Conservation (phyloP, 106 monocot species). For the Posidonia australis region DNA sequence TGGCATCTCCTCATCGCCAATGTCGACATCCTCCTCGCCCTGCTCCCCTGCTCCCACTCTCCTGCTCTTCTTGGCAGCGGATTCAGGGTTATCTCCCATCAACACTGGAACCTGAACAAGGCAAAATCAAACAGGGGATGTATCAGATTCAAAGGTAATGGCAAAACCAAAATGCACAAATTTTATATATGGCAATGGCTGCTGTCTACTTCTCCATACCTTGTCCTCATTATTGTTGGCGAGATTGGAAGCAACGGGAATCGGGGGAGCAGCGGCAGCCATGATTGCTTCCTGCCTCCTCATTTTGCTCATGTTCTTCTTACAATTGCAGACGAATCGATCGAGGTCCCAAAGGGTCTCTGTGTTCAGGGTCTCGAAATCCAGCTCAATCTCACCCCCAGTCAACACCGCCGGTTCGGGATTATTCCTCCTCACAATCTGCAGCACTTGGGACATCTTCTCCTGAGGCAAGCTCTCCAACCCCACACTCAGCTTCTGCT, state of each 20-base stretch:
- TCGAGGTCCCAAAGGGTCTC: constrained; percentile 94
- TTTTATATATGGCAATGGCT: not conserved
- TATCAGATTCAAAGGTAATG: not conserved
- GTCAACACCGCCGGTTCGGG: constrained; percentile 26
- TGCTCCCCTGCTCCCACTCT: constrained; percentile 25
- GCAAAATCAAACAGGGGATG: not conserved
- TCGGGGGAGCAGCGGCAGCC: constrained; percentile 1
- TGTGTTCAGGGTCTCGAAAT: constrained; percentile 63
- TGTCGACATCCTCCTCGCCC: constrained; percentile 80
- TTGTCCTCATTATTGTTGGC: not conserved
- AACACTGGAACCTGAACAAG: not conserved
- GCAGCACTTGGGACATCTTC: constrained; percentile 60
- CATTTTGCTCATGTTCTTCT: constrained; percentile 60
- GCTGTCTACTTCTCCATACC: constrained; percentile 1
- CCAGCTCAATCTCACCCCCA: constrained; percentile 58
- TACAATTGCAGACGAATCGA: constrained; percentile 54
- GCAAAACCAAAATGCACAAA: not conserved
- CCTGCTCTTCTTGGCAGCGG: constrained; percentile 17
- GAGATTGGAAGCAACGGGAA: not conserved
- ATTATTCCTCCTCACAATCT: constrained; percentile 64
- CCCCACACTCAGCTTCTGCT: constrained; percentile 54
- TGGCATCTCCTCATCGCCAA: constrained; percentile 88
- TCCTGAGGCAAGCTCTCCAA: constrained; percentile 64
- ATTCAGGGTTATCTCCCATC: constrained; percentile 8
- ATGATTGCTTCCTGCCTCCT: constrained; percentile 31